Base-by-base conservation (phyloP, 371 early-diverging fungal species). In the Syncephalastrum monosporum region DNA sequence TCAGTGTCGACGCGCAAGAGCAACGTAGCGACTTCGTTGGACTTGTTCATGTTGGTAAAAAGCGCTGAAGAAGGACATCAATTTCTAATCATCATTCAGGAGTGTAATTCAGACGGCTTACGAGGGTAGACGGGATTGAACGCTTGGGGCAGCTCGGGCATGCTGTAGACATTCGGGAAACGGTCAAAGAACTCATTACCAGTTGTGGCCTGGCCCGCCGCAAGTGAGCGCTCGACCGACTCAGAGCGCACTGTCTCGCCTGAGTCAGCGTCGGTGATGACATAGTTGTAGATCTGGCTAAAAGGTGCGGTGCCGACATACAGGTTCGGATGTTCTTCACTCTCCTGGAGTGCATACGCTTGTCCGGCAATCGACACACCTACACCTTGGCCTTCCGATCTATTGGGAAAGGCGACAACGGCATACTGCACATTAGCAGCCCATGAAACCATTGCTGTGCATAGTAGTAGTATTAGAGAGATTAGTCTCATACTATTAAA, bases 141-240 rank as follows among this genome's bases (percentile, higher is more conserved):
- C 0, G 79, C 80, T 59, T 83, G 82, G 51, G 83, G 83, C 24
- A 83, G 59, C 4, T 63, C 65, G 17, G 83, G 83, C 2, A 83
- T 65, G 44, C 64, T 33, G 50, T 61, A 56, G 13, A 80, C 50
- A 6, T 79, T 75, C 21, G 68, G 69, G 12, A 69, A 49, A 27
- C 82, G 77, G 50, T 67, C 74, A 61, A 79, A 83, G 55, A 80
- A 81, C 44, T 83, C 83, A 54, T 83, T 81, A 42, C 79, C 79
- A 10, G 80, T 81, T 16, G 68, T 47, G 10, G 66, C 55, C 5
- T 64, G 66, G 14, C 73, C 75, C 2, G 55, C 41, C 13, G 74
- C 64, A 5, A 81, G 59, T 14, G 72, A 65, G 52, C 82, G 77
- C 4, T 55, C 62, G 13, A 65, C 54, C 0, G 59, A 21, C 50